Conservation (phyloP, 108 stramenopile genomes). For the Pseudonitzschia multistriata region DNA sequence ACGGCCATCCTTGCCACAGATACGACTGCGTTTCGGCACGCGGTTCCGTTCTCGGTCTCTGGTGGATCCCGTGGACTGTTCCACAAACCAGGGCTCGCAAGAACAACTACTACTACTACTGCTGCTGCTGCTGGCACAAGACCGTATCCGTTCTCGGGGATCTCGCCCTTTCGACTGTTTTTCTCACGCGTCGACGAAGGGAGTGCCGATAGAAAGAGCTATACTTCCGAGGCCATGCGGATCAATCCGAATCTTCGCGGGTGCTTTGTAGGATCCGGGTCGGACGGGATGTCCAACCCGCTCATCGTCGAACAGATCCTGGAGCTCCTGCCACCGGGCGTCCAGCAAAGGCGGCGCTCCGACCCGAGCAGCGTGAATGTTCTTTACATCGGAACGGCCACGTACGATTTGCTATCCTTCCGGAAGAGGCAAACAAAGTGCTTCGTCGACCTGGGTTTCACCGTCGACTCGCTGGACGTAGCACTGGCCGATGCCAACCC, state of each 20-base stretch:
- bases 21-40: too few species aligned
- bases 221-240: too few species aligned
- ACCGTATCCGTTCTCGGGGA: too few species aligned
- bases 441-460: constrained; percentile 1
- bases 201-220: too few species aligned
- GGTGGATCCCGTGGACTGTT: too few species aligned
- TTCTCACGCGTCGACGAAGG: too few species aligned
- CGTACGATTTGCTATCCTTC: constrained; percentile 47
- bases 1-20: too few species aligned
- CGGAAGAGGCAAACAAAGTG: constrained; percentile 13
- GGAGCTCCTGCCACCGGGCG: constrained; percentile 23
- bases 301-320: constrained; percentile 43
- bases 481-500: background rate
- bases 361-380: constrained; percentile 10
- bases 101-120: too few species aligned
- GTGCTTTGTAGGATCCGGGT: constrained; percentile 60
- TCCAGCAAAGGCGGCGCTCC: background rate
- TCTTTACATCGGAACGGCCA: constrained; percentile 71
- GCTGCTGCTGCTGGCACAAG: too few species aligned
- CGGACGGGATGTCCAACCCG: constrained; percentile 46
- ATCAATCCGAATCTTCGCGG: constrained; percentile 21
- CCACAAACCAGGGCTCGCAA: too few species aligned
- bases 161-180: too few species aligned
- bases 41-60: too few species aligned
- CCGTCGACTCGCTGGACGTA: background rate